Base-by-base conservation (phyloP, 2,329 filamentous ascomycete species). In the Alternaria sp. region DNA sequence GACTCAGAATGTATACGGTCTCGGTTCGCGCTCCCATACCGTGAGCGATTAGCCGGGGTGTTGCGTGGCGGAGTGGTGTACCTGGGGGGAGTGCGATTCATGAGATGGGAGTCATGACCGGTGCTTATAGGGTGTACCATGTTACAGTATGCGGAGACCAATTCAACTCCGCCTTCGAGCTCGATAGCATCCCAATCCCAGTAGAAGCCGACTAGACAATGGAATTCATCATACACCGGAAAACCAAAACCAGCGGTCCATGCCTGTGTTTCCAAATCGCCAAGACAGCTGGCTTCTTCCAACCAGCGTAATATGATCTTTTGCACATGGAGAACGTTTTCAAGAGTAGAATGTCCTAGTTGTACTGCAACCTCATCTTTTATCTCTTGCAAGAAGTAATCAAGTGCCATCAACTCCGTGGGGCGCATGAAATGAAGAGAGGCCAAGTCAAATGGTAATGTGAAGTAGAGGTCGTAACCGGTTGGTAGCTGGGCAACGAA, bases 231-330 rank as follows among this genome's bases (percentile, higher is more conserved):
- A 11, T 51, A 58, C 7, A 21, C 10, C 1, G 51, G 56, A 13
- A 23, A 40, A 2, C 51, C 56, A n/a, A 50, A 26, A 14, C 51
- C 56, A 14, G 45, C 33, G 5, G 11, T 8, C 56, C 56, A 58
- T 5, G 44, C 45, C 5, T 17, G 24, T 7, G 17, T 31, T 13
- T 56, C 49, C 7, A 56, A 14, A 11, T 45, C 40, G 31, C 33
- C 26, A 5, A 45, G 40, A 42, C 14, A 50, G 14, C 24, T 26
- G 23, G 21, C 14, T 7, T 23, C n/a, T 34, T 37, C 5, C 28
- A 53, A 23, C 28, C 54, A 28, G 4, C n/a, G 10, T 7, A 11
- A 33, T 2, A 57, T 57, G 14, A 21, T 3, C 2, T 3, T 1
- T 17, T 34, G 54, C 5, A 49, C 37, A 9, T 8, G 3, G 10